Base-by-base conservation (phyloP, 2,329 filamentous ascomycete species). In the Xylaria sp. region DNA sequence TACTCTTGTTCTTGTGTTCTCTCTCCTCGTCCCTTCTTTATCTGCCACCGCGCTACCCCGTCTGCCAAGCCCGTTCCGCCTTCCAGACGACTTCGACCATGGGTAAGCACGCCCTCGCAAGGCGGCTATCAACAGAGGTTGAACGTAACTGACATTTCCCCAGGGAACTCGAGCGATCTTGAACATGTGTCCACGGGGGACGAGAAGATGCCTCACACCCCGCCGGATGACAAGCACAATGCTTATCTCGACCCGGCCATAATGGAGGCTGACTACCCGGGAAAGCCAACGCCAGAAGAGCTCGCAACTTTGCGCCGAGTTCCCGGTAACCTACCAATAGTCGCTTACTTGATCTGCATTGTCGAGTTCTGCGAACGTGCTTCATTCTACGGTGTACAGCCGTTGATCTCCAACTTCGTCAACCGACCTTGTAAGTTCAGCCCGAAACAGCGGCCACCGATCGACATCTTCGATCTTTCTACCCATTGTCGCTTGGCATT, bases 331-430 rank as follows among this genome's bases (percentile, higher is more conserved):
- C 81, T 90, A 1, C 87, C 88, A 0, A 66, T 79, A 13, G 80
- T 86, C 3, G 84, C 86, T n/a, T 90, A 87, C 73, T 74, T 86
- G 2, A 84, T 90, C 37, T 90, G 88, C 69, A 72, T 86, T 7
- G 87, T 89, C 50, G 88, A 90, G 71, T 87, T 90, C 69, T 86
- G 86, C 64, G 88, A 90, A 75, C 82, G 88, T 64, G 88, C 87
- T 2, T 89, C 87, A 0, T 90, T 87, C 81, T 89, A 89, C 74
- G 88, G 88, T 69, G 81, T 84, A 6, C 82, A 85, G 69, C 84
- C 84, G 0, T 73, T 83, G 8, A 89, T 89, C 76, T 83, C 82
- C 70, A 91, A 91, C 76, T 91, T 86, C 73, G 85, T 91, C 74
- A 87, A 91, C 73, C 86, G 86, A 10, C 85, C 86, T 3, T 44